Conservation (phyloP, 176 grass and related monocot species). For the Bromus sterilis region DNA sequence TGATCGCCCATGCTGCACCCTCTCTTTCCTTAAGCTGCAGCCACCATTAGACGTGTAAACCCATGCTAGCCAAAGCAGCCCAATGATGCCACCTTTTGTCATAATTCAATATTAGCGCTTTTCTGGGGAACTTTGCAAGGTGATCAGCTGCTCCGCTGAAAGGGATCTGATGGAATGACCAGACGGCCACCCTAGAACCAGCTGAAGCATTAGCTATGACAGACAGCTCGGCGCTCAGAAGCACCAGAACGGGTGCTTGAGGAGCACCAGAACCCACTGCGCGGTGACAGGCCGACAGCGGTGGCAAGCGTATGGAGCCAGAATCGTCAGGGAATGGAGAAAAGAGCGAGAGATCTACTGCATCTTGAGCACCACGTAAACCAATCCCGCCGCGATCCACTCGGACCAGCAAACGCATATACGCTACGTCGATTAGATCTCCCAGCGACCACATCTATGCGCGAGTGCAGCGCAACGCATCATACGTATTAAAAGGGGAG, state of each 20-base stretch:
- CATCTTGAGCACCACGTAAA: not conserved
- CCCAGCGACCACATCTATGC: not conserved
- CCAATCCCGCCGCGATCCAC: not conserved
- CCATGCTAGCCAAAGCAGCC: not conserved
- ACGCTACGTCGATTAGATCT: not conserved
- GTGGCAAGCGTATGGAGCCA: not conserved
- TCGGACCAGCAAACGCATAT: not conserved
- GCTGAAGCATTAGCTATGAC: not conserved
- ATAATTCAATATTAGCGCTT: not conserved
- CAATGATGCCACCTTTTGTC: not conserved
- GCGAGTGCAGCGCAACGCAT: not conserved
- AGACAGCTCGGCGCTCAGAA: not conserved
- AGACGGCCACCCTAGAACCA: no score
- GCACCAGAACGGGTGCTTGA: not conserved
- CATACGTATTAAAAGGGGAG: not conserved
- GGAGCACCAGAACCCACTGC: not conserved
- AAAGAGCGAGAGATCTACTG: conserved; percentile 13
- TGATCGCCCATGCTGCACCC: no score
- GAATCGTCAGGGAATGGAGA: not conserved
- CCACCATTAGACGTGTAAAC: not conserved
- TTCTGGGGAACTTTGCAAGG: not conserved
- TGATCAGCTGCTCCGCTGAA: not conserved
- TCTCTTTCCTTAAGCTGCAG: no score
- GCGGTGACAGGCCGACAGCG: not conserved
- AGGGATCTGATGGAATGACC: not conserved